Conservation (phyloP, 73 alveolate species). For the Paramecium sexaurelia region DNA sequence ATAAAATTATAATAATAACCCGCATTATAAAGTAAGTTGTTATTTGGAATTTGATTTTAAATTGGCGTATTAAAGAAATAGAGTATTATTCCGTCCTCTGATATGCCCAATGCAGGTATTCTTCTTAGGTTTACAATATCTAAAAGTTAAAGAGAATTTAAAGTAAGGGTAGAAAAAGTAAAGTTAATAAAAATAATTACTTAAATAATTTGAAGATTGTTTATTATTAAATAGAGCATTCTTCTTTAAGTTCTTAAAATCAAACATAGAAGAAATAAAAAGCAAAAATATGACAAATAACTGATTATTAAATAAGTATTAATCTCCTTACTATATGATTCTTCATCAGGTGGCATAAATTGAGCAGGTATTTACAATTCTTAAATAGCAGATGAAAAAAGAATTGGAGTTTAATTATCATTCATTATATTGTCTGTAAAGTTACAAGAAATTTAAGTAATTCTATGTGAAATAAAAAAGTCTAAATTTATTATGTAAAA, state of each 20-base stretch:
- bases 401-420: neutral
- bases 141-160: neutral
- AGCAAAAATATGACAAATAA: neutral
- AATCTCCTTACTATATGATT: neutral
- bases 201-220: neutral
- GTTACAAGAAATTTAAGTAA: neutral
- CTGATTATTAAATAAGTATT: neutral
- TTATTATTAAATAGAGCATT: neutral
- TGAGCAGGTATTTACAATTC: neutral
- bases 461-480: neutral
- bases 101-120: neutral
- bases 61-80: slow-evolving; percentile 11
- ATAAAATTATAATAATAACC: slow-evolving; percentile 46
- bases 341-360: neutral
- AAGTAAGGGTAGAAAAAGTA: neutral
- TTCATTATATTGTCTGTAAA: neutral
- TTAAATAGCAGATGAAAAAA: neutral
- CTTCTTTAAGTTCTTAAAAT: slow-evolving; percentile 32
- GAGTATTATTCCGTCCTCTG: neutral
- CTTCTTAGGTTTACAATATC: neutral
- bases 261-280: neutral
- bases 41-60: neutral
- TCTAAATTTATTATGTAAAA: neutral
- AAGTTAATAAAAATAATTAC: slow-evolving; percentile 19
- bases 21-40: neutral